Conservation (phyloP, 2,329 filamentous ascomycete genomes). For the Clonostachys byssicola region DNA sequence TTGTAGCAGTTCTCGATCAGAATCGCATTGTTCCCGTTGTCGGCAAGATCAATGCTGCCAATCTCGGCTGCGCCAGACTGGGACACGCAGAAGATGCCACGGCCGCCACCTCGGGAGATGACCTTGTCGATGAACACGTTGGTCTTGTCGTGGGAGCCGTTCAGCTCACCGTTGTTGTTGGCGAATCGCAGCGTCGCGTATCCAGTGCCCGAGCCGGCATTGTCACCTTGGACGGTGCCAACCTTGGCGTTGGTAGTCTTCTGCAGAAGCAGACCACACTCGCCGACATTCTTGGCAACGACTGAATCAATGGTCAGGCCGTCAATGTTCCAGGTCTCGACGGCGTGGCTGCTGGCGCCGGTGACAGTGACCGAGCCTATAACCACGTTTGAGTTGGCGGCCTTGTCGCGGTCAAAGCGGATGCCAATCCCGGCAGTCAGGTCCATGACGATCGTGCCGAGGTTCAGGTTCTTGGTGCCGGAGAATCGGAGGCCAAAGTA, state of each 20-base stretch:
- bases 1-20: slow-evolving; percentile 59
- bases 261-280: slow-evolving; percentile 53
- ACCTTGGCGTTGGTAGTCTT: slow-evolving; percentile 46
- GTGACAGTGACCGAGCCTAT: slow-evolving; percentile 48
- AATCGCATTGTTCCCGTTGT: slow-evolving; percentile 51
- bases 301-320: slow-evolving; percentile 45
- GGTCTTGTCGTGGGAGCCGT: slow-evolving; percentile 38
- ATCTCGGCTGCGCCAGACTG: slow-evolving; percentile 50
- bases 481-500: slow-evolving; percentile 55
- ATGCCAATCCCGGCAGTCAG: slow-evolving; percentile 50
- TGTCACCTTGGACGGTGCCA: slow-evolving; percentile 50
- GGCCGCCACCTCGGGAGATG: slow-evolving; percentile 49
- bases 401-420: slow-evolving; percentile 50
- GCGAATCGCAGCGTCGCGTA: slow-evolving; percentile 55
- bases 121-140: slow-evolving; percentile 50
- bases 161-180: slow-evolving; percentile 47
- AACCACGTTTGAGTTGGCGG: slow-evolving; percentile 46
- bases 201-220: slow-evolving; percentile 45
- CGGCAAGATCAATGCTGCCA: slow-evolving; percentile 38
- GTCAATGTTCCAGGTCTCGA: slow-evolving; percentile 58
- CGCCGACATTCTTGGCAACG: slow-evolving; percentile 47
- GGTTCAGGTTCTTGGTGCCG: slow-evolving; percentile 38
- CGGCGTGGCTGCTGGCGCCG: slow-evolving; percentile 49
- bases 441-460: slow-evolving; percentile 51
- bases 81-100: slow-evolving; percentile 54